Base-by-base conservation (phyloP, 2,329 filamentous ascomycete genomes). In the Aspergillus nomiae region DNA sequence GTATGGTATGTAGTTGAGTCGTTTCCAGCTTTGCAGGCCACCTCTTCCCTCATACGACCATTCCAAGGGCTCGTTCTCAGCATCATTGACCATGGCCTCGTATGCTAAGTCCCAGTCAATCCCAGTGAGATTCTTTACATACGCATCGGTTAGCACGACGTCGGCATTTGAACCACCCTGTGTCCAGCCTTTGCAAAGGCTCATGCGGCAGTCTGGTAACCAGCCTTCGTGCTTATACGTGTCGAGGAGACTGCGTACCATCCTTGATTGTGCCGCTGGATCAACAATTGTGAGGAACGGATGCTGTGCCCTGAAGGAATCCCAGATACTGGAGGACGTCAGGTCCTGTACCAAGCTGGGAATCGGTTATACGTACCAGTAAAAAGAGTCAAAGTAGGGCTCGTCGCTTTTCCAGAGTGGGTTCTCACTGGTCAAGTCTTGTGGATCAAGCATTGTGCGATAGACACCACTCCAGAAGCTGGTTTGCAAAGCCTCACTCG, bases 161-260 rank as follows among this genome's bases (percentile, higher is more conserved):
- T 92, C 89, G 8, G 89, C 87, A 64, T 92, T 91, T 0, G 88
- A 91, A 0, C 90, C 90, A 4, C 90, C 89, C 76, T 92, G 90
- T 0, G 89, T 91, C 72, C 85, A 90, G 1, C 90, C 90, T 73
- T 89, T 90, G 71, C 86, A 90, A 1, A 91, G 81, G 46, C 83
- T 88, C 90, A 92, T 92, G 36, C 89, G 85, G 62, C 89, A 92
- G 72, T 92, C 90, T 0, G 90, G 90, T 5, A 92, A 80, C 84
- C 87, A 91, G 2, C 90, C 90, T 61, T 89, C 81, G 70, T 90
- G 84, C 21, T 82, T 81, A 69, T 92, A 92, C 0, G 86, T 91
- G 65, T 91, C 89, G 38, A 92, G 87, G 28, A 92, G 78, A 53
- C 88, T 90, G 28, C 89, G 83, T 2, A 92, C 80, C 84, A 92